phyloP scores from a whole-genome alignment of 306 rosid genomes.

The Cicer chorassanicum region DNA sequence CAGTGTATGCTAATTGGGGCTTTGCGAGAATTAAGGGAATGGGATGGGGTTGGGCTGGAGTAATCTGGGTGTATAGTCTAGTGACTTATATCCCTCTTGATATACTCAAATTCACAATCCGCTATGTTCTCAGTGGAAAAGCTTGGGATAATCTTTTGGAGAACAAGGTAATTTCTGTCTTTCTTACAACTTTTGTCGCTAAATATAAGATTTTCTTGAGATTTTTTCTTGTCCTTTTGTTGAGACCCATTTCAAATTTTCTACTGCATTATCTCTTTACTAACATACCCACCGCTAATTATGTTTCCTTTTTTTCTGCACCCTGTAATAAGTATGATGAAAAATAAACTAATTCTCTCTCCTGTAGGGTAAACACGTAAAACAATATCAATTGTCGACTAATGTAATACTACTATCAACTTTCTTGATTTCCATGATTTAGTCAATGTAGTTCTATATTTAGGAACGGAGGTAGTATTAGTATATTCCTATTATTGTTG shows the following conservation, averaged over 20 bases:
- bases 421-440: background rate
- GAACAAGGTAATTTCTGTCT: constrained; percentile 70
- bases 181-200: background rate
- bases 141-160: constrained; percentile 98
- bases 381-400: background rate
- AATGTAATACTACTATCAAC: background rate
- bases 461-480: background rate
- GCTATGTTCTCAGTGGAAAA: constrained; percentile 82
- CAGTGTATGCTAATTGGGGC: constrained; percentile 85
- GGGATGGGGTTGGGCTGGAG: constrained; percentile 99
- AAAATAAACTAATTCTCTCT: background rate
- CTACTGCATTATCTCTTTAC: background rate
- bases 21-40: constrained; percentile 81
- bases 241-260: background rate
- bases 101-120: constrained; percentile 80
- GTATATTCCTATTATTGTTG: constrained; percentile 5
- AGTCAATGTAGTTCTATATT: background rate
- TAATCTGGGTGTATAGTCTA: constrained; percentile 84
- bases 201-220: background rate
- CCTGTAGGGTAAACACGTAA: background rate
- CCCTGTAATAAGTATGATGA: background rate
- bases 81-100: constrained; percentile 94
- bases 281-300: background rate
- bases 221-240: too few relatives aligned
- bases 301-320: background rate